Base-by-base conservation (phyloP, 1,139 yeast genomes). In the Candida sp. region DNA sequence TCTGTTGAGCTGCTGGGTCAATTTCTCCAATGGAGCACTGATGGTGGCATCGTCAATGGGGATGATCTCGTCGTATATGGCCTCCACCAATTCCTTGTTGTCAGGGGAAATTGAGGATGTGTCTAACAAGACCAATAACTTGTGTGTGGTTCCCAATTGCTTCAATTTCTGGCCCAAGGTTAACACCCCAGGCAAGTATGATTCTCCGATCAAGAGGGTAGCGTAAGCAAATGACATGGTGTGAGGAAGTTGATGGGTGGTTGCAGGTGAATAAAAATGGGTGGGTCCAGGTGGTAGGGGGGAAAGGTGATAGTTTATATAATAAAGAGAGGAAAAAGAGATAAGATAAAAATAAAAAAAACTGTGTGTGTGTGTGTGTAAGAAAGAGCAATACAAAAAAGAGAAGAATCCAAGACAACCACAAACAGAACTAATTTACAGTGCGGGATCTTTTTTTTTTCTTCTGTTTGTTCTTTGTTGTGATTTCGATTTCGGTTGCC, bases 121-220 rank as follows among this genome's bases (percentile, higher is more conserved):
- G 49, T 67, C 64, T 46, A 66, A 50, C 54, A 70, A 61, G 17
- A 69, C 55, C 25, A 62, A 64, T 49, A 68, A 54, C 38, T 60
- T 58, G 52, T 63, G 55, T 34, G 49, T 49, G 11, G 73, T 63
- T 3, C 58, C 49, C 42, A 58, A 58, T 28, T 57, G 56, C 50
- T 60, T 62, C 49, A 70, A 60, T 28, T 63, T 58, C 25, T 59
- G 55, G 5, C 65, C 73, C 41, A 70, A 60, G 8, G 67, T 63
- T 28, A 70, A 59, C 3, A 67, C 70, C n/a, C 75, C 75, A 1
- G 73, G 65, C 31, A 69, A 60, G 52, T 70, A 70, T 8, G 66
- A 55, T 50, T 69, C 70, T 48, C 61, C 61, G 30, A 70, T 62
- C 46, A 70, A 59, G 12, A 70, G 62, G n/a, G 75, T 69, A 34